Conservation (phyloP, 2,329 filamentous ascomycete species). For the Beauveria varroae region DNA sequence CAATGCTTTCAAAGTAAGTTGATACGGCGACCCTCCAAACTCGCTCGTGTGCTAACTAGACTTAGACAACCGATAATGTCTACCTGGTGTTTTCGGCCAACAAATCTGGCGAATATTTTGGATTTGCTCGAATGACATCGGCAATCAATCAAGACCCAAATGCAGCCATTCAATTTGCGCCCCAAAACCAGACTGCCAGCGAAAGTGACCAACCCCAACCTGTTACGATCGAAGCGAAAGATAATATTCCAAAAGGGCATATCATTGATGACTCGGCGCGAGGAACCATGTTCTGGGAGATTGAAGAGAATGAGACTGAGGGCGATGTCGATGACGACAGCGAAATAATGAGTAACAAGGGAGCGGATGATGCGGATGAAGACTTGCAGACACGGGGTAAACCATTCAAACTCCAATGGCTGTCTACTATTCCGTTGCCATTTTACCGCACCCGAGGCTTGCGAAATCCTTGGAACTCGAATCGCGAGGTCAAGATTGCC, state of each 20-base stretch:
- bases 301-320: constrained; percentile 51
- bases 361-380: constrained; percentile 34
- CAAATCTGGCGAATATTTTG: constrained; percentile 95
- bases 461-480: constrained; percentile 90
- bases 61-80: constrained; percentile 69
- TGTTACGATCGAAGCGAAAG: constrained; percentile 70
- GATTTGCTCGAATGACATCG: constrained; percentile 86
- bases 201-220: constrained; percentile 67
- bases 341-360: constrained; percentile 29
- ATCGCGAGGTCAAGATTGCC: constrained; percentile 92
- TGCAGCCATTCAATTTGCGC: constrained; percentile 61
- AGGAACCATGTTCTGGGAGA: constrained; percentile 97
- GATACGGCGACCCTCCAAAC: neutral
- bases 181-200: constrained; percentile 50
- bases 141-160: constrained; percentile 70
- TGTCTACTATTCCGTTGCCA: constrained; percentile 73
- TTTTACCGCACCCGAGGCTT: constrained; percentile 85
- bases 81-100: constrained; percentile 95
- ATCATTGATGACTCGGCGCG: constrained; percentile 89
- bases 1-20: constrained; percentile 65
- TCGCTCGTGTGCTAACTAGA: neutral
- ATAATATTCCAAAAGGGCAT: constrained; percentile 69
- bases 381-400: constrained; percentile 72
- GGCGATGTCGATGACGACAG: constrained; percentile 38
- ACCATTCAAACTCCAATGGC: constrained; percentile 85